Evolutionary conservation across 768 basidiomycete genomes (phyloP).

Genomic region (Boletus huronensis): DNA sequence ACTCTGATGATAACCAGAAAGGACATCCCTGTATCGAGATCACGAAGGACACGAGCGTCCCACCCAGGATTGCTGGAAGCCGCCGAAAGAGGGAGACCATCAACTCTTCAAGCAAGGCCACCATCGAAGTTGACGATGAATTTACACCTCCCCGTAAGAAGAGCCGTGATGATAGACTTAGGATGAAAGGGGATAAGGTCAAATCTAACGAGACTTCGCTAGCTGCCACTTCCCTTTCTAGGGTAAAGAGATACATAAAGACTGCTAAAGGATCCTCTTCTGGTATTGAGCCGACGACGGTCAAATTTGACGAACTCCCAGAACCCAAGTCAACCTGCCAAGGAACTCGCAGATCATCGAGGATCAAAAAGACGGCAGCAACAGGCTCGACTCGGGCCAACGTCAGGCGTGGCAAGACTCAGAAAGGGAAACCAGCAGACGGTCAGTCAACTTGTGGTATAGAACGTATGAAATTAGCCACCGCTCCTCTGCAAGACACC

Average conservation of each 20-base stretch:
- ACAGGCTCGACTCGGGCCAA: slow-evolving; percentile 11
- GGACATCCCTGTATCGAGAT: neutral
- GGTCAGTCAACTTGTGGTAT: neutral
- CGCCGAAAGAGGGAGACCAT: slow-evolving; percentile 27
- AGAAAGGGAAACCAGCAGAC: slow-evolving; percentile 2
- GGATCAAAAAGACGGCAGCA: slow-evolving; percentile 9
- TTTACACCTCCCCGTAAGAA: slow-evolving; percentile 20
- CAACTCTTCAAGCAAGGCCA: neutral
- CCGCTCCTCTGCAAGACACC: neutral
- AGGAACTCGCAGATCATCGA: slow-evolving; percentile 17
- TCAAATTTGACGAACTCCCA: slow-evolving; percentile 36
- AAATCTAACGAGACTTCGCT: neutral
- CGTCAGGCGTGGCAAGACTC: slow-evolving; percentile 28
- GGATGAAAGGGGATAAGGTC: neutral
- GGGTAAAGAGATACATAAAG: slow-evolving; percentile 33
- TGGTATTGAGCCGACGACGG: neutral
- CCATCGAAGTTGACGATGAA: slow-evolving; percentile 15
- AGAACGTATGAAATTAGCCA: neutral
- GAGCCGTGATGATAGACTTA: slow-evolving; percentile 7
- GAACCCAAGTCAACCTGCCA: slow-evolving; percentile 2
- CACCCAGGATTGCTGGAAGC: slow-evolving; percentile 18
- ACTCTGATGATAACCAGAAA: neutral
- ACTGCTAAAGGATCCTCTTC: slow-evolving; percentile 35
- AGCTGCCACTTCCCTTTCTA: slow-evolving; percentile 2
- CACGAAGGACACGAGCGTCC: neutral